phyloP scores from a whole-genome alignment of 2,329 filamentous ascomycete species.

The Xylariaceae sp. region DNA sequence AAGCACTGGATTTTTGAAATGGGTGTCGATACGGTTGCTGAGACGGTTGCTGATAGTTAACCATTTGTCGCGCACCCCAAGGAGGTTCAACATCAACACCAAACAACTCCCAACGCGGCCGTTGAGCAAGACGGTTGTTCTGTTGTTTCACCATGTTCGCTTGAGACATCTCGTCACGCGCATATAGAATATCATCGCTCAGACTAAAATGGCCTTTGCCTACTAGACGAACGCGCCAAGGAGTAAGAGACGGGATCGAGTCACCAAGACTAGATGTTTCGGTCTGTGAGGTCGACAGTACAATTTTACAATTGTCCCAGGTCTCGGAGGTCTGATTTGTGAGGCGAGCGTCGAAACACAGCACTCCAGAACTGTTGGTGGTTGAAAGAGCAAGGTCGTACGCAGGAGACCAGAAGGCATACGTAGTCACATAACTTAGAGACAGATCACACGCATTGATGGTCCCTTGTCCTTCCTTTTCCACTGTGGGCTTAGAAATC shows the following conservation, averaged over 20 bases:
- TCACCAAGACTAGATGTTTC: constrained; percentile 54
- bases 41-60: not conserved
- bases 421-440: constrained; percentile 56
- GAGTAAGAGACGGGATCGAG: constrained; percentile 48
- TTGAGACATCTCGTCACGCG: constrained; percentile 33
- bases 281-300: constrained; percentile 61
- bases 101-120: constrained; percentile 34
- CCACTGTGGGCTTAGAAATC: constrained; percentile 41
- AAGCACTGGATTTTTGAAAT: not conserved
- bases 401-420: constrained; percentile 56
- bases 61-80: not conserved
- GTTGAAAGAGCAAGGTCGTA: constrained; percentile 62
- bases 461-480: constrained; percentile 12
- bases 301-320: constrained; percentile 58
- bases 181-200: constrained; percentile 34
- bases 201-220: constrained; percentile 20
- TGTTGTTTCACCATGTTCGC: constrained; percentile 22
- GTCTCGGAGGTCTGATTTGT: constrained; percentile 60
- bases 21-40: no score
- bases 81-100: constrained; percentile 22
- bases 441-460: constrained; percentile 44
- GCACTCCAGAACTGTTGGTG: constrained; percentile 44
- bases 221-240: constrained; percentile 54
- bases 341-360: constrained; percentile 61
- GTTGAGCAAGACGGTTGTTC: constrained; percentile 23